Evolutionary conservation across 805 yeast genomes (phyloP).

Genomic region (Wickerhamomyces tratensis): DNA sequence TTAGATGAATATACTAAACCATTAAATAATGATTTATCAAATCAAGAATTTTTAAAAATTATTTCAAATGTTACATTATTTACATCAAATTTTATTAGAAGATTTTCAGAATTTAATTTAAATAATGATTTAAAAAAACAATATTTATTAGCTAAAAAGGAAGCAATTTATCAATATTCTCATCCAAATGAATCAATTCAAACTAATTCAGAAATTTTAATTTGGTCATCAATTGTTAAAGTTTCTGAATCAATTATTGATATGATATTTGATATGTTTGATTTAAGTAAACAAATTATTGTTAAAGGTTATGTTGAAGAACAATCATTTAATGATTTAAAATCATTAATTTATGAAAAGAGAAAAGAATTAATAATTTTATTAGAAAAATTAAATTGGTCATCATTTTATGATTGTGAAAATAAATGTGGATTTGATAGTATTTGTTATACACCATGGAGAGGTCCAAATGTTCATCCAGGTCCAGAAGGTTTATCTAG

Average conservation of each 20-base stretch:
- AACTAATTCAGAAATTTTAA: slow-evolving; percentile 33
- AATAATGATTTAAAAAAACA: slow-evolving; percentile 5
- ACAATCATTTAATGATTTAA: slow-evolving; percentile 8
- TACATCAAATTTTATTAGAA: slow-evolving; percentile 34
- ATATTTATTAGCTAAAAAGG: slow-evolving; percentile 18
- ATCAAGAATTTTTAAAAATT: slow-evolving; percentile 8
- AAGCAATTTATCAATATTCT: slow-evolving; percentile 37
- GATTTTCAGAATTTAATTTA: slow-evolving; percentile 26
- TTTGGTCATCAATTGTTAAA: slow-evolving; percentile 36
- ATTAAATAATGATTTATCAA: slow-evolving; percentile 1
- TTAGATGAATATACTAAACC: slow-evolving; percentile 28
- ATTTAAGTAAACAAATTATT: slow-evolving; percentile 19
- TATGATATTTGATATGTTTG: slow-evolving; percentile 26
- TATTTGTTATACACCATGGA: slow-evolving; percentile 46
- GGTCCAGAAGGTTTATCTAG: too few species aligned
- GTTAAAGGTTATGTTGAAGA: slow-evolving; percentile 10
- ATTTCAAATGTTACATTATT: slow-evolving; percentile 25
- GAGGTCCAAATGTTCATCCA: slow-evolving; percentile 26
- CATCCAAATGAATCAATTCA: slow-evolving; percentile 29
- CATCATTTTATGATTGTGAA: slow-evolving; percentile 31
- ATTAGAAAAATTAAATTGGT: slow-evolving; percentile 29
- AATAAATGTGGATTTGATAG: slow-evolving; percentile 34
- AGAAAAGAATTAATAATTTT: slow-evolving; percentile 9
- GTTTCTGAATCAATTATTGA: slow-evolving; percentile 30
- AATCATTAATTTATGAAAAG: neutral